Evolutionary conservation across 371 early-diverging fungal genomes (phyloP), one percentile per base, ranked within the genome.

Genomic region (Apophysomyces sp.): DNA sequence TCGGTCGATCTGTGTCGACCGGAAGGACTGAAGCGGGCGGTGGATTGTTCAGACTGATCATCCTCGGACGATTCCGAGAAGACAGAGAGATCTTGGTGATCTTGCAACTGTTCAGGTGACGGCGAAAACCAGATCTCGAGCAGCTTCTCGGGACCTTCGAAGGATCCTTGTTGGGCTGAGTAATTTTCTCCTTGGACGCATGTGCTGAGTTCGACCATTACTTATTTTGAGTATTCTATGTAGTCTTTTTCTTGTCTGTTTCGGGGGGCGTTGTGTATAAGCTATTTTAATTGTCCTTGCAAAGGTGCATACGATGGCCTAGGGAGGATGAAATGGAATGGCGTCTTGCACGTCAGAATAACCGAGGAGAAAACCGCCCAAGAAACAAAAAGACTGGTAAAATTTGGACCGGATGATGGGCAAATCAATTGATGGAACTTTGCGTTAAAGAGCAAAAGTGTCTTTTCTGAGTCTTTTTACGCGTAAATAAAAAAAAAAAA

Each of bases 91-190:
- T 72, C 61, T 70, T 62, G 75, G 71, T 71, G 77, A 61, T 72
- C 71, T 58, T 80, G 67, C 40, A 74, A 37, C 36, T 63, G 65
- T 36, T 77, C 67, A 11, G 78, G 69, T 13, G 83, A 76, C 34
- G 69, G 69, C 52, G 69, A 69, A 58, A 69, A 69, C 69, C 69
- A 96, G 58, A 98, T 87, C 72, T 98, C 98, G 55, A 98, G 76
- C 18, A 98, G 84, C 78, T 97, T 98, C 70, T 97, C 98, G 58
- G 98, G 95, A 28, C 98, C 97, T 74, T 98, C 92, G 66, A 92
- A 92, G 55, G 77, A 78, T 44, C 86, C 86, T 57, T 72, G 64
- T 59, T 76, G 71, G 55, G 74, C 74, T 18, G 80, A 80, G 55
- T 80, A 80, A 64, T 80, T 77, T 56, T 74, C 64, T 29, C 76